Percentiles rank a stretch among this genome's conserved stretches.
These are phyloP conservation scores for Malbranchea zuffiana DNA, from an alignment of 2,329 filamentous ascomycete species.

Conservation along the genomic window DNA sequence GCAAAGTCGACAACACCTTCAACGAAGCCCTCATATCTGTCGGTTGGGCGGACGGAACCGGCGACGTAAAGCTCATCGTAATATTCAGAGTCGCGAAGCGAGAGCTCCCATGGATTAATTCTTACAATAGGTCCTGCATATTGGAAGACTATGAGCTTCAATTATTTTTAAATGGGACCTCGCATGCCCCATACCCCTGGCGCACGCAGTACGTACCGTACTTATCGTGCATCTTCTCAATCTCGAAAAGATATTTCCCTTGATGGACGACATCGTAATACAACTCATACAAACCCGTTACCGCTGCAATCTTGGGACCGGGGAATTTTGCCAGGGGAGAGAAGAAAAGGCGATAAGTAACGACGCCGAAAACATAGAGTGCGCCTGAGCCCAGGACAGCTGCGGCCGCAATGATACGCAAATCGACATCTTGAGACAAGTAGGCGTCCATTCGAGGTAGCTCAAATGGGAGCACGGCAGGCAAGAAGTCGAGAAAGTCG, in stretches of 20 bases:
- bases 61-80: constrained; percentile 17
- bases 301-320: constrained; percentile 16
- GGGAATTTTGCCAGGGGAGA: constrained; percentile 17
- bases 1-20: constrained; percentile 13
- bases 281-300: constrained; percentile 18
- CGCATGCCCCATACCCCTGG: too few relatives aligned
- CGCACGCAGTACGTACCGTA: too few relatives aligned
- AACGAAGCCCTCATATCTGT: constrained; percentile 13
- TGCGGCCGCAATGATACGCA: too few relatives aligned
- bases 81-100: constrained; percentile 16
- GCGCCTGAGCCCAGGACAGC: too few relatives aligned
- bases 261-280: constrained; percentile 18
- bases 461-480: too few relatives aligned
- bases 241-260: constrained; percentile 20
- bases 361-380: too few relatives aligned
- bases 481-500: too few relatives aligned
- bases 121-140: constrained; percentile 18
- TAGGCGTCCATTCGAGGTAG: too few relatives aligned
- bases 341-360: constrained; percentile 17
- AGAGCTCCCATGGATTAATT: constrained; percentile 18
- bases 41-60: constrained; percentile 12
- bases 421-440: too few relatives aligned
- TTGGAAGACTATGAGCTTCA: too few relatives aligned
- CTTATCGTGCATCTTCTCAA: constrained; percentile 22
- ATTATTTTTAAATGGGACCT: too few relatives aligned